Conservation (phyloP, 176 grass and related monocot species). For the Metroxylon sagu region DNA sequence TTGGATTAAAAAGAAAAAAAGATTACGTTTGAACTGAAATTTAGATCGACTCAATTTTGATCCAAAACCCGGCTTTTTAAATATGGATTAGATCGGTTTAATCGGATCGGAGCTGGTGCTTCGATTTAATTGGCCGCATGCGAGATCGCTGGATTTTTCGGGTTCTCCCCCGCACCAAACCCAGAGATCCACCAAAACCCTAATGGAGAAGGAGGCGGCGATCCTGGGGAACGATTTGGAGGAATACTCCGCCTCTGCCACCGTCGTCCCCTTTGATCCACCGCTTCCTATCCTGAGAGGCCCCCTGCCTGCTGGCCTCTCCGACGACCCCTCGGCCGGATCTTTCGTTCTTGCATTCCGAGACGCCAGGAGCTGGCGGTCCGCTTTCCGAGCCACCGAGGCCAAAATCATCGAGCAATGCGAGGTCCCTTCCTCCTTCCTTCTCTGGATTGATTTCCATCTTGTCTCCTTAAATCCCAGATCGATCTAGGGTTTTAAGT, state of each 20-base stretch:
- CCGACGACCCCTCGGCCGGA: constrained; percentile 25
- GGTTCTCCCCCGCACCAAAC: too few relatives aligned
- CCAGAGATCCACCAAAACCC: too few relatives aligned
- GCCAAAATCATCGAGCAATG: constrained; percentile 29
- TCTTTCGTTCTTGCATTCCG: constrained; percentile 39
- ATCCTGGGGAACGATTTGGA: constrained; percentile 10
- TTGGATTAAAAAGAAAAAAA: too few relatives aligned
- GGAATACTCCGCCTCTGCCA: constrained; percentile 28
- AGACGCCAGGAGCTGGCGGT: constrained; percentile 21
- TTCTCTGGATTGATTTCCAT: neutral
- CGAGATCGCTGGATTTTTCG: too few relatives aligned
- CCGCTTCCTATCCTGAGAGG: constrained; percentile 29
- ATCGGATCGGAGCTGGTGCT: too few relatives aligned
- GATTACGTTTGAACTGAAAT: too few relatives aligned
- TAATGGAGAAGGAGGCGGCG: neutral
- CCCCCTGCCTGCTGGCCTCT: constrained; percentile 12
- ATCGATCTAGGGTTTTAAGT: too few relatives aligned
- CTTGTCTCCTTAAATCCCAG: neutral
- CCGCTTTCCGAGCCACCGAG: constrained; percentile 18
- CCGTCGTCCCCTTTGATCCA: constrained; percentile 31
- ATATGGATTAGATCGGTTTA: too few relatives aligned
- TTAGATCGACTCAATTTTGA: too few relatives aligned
- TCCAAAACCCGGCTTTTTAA: too few relatives aligned
- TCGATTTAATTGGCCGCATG: too few relatives aligned
- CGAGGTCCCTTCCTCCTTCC: constrained; percentile 19